These are phyloP conservation scores for Yamadazyma endophytica DNA, from an alignment of 805 yeast species.

Conservation along the genomic window DNA sequence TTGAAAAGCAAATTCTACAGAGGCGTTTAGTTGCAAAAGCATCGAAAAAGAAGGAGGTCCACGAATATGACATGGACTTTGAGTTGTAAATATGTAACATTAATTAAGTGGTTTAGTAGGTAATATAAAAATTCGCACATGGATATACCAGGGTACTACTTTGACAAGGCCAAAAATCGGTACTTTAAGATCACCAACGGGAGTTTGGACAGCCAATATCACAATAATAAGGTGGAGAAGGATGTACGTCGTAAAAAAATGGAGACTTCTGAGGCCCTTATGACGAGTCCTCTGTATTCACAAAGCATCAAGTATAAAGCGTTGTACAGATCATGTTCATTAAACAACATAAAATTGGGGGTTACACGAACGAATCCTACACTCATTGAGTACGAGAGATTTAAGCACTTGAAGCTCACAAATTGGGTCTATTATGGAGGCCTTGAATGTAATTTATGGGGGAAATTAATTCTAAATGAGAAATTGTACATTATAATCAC, in stretches of 20 bases:
- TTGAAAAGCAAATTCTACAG: constrained; percentile 61
- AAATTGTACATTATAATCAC: constrained; percentile 7
- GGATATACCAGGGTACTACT: constrained; percentile 31
- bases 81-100: constrained; percentile 5
- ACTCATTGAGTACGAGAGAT: constrained; percentile 8
- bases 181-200: constrained; percentile 35
- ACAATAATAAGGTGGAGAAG: constrained; percentile 24
- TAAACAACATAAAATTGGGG: constrained; percentile 9
- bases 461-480: constrained; percentile 3
- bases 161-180: constrained; percentile 20
- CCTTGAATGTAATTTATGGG: constrained; percentile 11
- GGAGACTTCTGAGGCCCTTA: constrained; percentile 3
- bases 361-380: constrained; percentile 5
- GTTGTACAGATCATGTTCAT: constrained; percentile 4
- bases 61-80: constrained; percentile 16
- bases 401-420: constrained; percentile 3
- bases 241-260: constrained; percentile 15
- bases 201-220: constrained; percentile 15
- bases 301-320: constrained; percentile 6
- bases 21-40: constrained; percentile 21
- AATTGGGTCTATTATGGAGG: constrained; percentile 3
- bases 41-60: constrained; percentile 25
- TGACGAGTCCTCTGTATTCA: constrained; percentile 2
- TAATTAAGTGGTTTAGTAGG: too few species aligned
- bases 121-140: too few species aligned